Base-by-base conservation (phyloP, 495 filamentous ascomycete genomes). In the Platismatia glauca region DNA sequence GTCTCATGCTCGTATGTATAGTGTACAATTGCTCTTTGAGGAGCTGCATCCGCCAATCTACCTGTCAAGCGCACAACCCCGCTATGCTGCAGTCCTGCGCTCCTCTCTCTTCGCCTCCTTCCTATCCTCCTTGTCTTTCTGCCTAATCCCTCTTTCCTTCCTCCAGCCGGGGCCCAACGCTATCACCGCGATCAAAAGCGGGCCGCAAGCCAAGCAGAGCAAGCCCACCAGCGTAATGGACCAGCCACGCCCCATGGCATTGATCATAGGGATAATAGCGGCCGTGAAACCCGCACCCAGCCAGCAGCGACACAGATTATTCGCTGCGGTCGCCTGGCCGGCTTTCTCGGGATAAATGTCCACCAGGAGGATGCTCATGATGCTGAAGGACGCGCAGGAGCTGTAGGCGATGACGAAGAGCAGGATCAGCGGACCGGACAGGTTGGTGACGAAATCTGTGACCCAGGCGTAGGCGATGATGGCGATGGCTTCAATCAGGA, bases 221-320 rank as follows among this genome's bases (percentile, higher is more conserved):
- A 62, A 66, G 66, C 72, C 82, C 46, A 89, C 73, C 22, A 91
- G 73, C 0, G 83, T 81, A 65, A 85, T 89, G 15, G 81, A 77
- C 75, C 79, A 86, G 1, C 82, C 80, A 5, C 76, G 68, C 2
- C 84, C 85, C 63, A 90, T 76, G 0, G 72, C 77, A 46, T 83
- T 72, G 41, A 86, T 82, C 78, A 88, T 81, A 0, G 82, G 82
- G 53, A 79, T 75, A 29, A 89, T 82, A 0, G 77, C 69, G 0
- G 81, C 86, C 24, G 81, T 83, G 2, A 80, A 80, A 0, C 71
- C 85, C 0, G 86, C 88, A 4, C 86, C 86, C 16, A 90, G 67
- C 44, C 84, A 69, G 65, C 86, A 90, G 8, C 87, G 73, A 0
- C 83, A 81, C 12, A 91, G 72, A 67, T 91, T 90, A 63, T 86